phyloP scores from a whole-genome alignment of 2,329 filamentous ascomycete species.

The Epicoccum sorghinum region DNA sequence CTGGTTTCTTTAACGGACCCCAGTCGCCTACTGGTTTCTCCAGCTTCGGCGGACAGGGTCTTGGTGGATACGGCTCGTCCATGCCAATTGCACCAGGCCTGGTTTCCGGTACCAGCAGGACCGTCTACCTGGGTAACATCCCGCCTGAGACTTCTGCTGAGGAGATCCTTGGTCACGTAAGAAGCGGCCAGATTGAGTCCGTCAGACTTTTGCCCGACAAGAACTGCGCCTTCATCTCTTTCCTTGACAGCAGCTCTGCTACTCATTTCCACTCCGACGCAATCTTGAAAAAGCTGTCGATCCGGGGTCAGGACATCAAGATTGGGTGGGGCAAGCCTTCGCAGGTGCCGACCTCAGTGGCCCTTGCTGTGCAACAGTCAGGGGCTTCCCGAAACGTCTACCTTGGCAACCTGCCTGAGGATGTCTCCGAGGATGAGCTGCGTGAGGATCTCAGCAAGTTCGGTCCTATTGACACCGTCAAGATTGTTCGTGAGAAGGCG shows the following conservation, averaged over 20 bases:
- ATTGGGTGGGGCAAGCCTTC: conserved; percentile 99
- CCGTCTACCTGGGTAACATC: conserved; percentile 97
- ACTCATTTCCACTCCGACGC: conserved; percentile 99
- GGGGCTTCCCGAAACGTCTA: conserved; percentile 97
- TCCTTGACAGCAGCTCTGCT: conserved; percentile 94
- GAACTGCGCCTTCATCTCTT: conserved; percentile 99
- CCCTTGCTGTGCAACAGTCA: conserved; percentile 96
- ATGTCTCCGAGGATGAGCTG: conserved; percentile 87
- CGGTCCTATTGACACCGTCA: conserved; percentile 94
- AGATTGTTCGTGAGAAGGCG: conserved; percentile 96
- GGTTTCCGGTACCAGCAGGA: conserved; percentile 89
- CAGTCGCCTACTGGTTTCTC: conserved; percentile 86
- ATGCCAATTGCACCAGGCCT: conserved; percentile 79
- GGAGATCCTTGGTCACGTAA: conserved; percentile 93
- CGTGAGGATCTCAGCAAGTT: conserved; percentile 96
- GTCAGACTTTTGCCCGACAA: conserved; percentile 95
- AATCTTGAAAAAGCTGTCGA: conserved; percentile 98
- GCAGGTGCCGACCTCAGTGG: conserved; percentile 95
- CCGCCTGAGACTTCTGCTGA: conserved; percentile 97
- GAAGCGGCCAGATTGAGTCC: conserved; percentile 98
- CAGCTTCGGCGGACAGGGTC: conserved; percentile 64
- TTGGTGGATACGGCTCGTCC: conserved; percentile 71
- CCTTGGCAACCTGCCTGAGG: conserved; percentile 89
- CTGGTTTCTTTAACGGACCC: conserved; percentile 78
- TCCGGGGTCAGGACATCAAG: conserved; percentile 99